Conservation (phyloP, 148 eudicot species). For the Silene conica region DNA sequence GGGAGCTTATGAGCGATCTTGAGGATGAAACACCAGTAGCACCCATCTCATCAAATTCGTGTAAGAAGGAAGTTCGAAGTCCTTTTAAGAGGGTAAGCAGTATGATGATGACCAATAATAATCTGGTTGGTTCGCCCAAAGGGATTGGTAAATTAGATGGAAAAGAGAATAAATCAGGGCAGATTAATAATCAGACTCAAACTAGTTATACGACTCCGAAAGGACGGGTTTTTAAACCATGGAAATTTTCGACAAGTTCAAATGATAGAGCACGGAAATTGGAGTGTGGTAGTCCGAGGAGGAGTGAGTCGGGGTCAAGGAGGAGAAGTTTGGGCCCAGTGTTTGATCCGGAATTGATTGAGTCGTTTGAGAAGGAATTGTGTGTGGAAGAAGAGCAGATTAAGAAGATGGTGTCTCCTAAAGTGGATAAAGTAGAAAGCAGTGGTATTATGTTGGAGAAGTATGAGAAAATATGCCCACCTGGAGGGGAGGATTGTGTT, state of each 20-base stretch:
- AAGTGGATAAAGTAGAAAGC: neutral
- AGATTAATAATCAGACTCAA: conserved; percentile 9
- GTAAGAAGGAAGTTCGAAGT: conserved; percentile 31
- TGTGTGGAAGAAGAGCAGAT: conserved; percentile 48
- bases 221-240: conserved; percentile 29
- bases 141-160: conserved; percentile 36
- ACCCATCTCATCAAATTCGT: conserved; percentile 23
- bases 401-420: conserved; percentile 48
- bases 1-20: conserved; percentile 86
- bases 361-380: conserved; percentile 43
- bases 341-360: conserved; percentile 65
- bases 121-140: conserved; percentile 51
- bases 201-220: conserved; percentile 47
- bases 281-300: conserved; percentile 26
- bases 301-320: conserved; percentile 32
- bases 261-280: conserved; percentile 31
- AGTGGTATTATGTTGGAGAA: conserved; percentile 29
- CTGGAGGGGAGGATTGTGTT: conserved; percentile 54
- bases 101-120: neutral
- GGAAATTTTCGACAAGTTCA: conserved; percentile 30
- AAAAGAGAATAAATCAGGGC: conserved; percentile 43
- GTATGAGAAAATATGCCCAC: conserved; percentile 50
- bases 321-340: conserved; percentile 58
- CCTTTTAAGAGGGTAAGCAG: conserved; percentile 43
- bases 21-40: conserved; percentile 41